These are phyloP conservation scores for Cladosporium halotolerans DNA, from an alignment of 2,329 filamentous ascomycete species.

Conservation along the genomic window DNA sequence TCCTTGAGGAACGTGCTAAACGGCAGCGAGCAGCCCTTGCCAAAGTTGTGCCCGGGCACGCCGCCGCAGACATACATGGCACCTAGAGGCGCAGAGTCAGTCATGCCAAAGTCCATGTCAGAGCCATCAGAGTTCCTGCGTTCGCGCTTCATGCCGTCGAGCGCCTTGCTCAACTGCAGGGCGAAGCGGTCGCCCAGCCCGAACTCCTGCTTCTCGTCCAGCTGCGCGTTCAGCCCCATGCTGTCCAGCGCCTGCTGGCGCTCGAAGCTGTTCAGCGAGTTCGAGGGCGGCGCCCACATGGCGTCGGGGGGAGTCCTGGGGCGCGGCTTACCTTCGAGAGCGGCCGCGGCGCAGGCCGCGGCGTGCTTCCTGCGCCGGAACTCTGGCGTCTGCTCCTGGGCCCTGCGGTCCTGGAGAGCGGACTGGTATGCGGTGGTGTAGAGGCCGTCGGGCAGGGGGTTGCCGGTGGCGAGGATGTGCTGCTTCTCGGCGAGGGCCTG, in stretches of 20 bases:
- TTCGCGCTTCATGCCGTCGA: not conserved
- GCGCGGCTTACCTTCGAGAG: not conserved
- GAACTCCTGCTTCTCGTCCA: not conserved
- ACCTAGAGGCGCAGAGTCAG: not conserved
- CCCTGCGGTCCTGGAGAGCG: not conserved
- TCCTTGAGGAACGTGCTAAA: not conserved
- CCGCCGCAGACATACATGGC: not conserved
- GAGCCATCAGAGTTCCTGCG: not conserved
- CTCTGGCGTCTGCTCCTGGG: not conserved
- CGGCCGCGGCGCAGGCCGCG: not conserved
- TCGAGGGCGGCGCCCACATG: not conserved
- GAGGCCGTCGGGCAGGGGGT: not conserved
- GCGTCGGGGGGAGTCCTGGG: not conserved
- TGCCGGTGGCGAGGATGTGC: not conserved
- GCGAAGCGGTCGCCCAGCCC: not conserved
- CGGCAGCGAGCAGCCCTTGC: not conserved
- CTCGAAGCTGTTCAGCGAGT: not conserved
- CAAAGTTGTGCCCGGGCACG: not conserved
- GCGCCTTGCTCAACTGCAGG: not conserved
- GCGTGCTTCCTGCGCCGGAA: not conserved
- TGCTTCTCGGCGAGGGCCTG: conserved; percentile 5
- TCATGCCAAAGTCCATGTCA: not conserved
- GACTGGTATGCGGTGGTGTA: not conserved
- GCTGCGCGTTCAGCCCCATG: not conserved
- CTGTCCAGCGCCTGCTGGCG: not conserved